Conservation (phyloP, 345 rosid genomes). For the Erodium maritimum region DNA sequence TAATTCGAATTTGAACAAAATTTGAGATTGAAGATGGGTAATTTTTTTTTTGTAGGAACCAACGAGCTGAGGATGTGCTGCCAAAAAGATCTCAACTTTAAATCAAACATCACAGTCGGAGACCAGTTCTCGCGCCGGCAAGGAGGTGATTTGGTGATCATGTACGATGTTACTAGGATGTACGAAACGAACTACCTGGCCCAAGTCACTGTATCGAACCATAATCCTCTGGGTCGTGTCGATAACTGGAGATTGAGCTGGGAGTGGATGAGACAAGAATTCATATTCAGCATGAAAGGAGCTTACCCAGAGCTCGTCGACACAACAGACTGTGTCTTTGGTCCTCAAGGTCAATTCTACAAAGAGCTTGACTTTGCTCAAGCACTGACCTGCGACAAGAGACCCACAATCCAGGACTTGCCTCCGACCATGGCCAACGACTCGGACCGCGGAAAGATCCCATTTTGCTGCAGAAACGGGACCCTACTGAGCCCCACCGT, state of each 20-base stretch:
- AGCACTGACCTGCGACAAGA: conserved; percentile 30
- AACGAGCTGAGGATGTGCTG: conserved; percentile 27
- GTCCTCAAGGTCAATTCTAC: conserved; percentile 26
- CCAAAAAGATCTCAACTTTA: conserved; percentile 9
- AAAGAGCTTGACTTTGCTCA: conserved; percentile 24
- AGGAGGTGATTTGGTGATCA: conserved; percentile 35
- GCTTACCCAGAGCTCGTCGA: conserved; percentile 28
- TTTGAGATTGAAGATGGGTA: no score
- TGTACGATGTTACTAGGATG: conserved; percentile 30
- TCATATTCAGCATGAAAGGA: conserved; percentile 36
- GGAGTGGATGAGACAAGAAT: conserved; percentile 50
- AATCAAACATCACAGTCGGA: conserved; percentile 2
- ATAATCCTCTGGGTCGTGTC: conserved; percentile 34
- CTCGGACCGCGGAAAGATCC: conserved; percentile 26
- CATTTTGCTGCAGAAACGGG: conserved; percentile 42
- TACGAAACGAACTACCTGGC: conserved; percentile 21
- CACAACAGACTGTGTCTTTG: conserved; percentile 30
- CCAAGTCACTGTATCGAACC: conserved; percentile 36
- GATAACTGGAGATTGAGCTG: conserved; percentile 57
- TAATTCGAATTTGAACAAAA: no score
- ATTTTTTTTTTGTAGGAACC: conserved; percentile 4
- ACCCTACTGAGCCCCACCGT: conserved; percentile 27
- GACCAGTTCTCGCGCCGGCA: conserved; percentile 19
- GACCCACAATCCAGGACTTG: conserved; percentile 32
- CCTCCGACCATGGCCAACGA: conserved; percentile 30